A percentile compares a stretch with the other conserved stretches of the same genome.
These are phyloP conservation scores for Colletotrichum sp. DNA, from an alignment of 2,329 filamentous ascomycete genomes.

Conservation along the genomic window DNA sequence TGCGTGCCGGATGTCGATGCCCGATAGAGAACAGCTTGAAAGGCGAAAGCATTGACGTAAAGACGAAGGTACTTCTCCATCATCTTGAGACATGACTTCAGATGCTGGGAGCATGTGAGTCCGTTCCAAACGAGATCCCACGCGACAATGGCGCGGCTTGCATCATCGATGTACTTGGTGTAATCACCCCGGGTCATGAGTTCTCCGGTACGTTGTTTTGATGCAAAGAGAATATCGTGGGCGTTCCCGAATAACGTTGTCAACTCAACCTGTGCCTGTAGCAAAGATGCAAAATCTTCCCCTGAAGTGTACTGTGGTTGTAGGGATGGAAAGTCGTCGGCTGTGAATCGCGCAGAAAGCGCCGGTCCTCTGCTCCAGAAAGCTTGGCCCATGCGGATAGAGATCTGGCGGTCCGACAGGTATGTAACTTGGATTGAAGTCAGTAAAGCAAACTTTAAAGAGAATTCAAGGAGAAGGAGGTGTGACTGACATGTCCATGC, in stretches of 20 bases:
- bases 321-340: constrained; percentile 71
- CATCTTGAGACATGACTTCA: constrained; percentile 71
- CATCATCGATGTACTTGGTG: constrained; percentile 19
- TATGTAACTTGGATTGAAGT: neutral
- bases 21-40: constrained; percentile 70
- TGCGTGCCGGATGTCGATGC: constrained; percentile 36
- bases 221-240: constrained; percentile 22
- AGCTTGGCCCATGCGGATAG: constrained; percentile 72
- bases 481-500: constrained; percentile 63
- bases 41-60: constrained; percentile 78
- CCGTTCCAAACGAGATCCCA: constrained; percentile 7
- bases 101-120: constrained; percentile 58
- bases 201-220: constrained; percentile 10
- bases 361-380: constrained; percentile 78
- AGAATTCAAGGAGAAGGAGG: rapidly evolving
- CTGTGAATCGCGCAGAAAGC: constrained; percentile 66
- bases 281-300: constrained; percentile 71
- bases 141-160: neutral
- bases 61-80: constrained; percentile 75
- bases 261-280: constrained; percentile 73
- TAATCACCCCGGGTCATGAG: constrained; percentile 19
- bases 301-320: constrained; percentile 62
- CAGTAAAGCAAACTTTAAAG: neutral
- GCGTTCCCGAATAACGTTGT: constrained; percentile 58
- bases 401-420: constrained; percentile 65